Base-by-base conservation (phyloP, 352 stramenopile species). In the Phytophthora aleatoria region DNA sequence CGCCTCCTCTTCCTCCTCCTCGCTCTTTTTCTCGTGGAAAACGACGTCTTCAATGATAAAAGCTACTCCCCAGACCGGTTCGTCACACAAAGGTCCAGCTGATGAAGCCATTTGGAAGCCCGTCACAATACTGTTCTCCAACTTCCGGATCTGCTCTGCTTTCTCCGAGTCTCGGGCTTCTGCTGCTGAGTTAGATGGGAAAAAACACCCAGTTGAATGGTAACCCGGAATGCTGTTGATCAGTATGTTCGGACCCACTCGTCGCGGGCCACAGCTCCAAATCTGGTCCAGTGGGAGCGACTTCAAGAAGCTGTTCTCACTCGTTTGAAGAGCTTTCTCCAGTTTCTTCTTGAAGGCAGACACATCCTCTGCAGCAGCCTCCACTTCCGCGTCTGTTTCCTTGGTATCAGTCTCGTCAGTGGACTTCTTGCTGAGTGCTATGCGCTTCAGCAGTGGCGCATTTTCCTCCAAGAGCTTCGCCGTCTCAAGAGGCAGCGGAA, bases 51-150 rank as follows among this genome's bases (percentile, higher is more conserved):
- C 87, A 16, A 98, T 68, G 35, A 96, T 62, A 44, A 97, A 96
- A 10, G 85, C 83, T 4, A 97, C 88, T 20, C 92, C 91, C 78
- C 89, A 97, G 15, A 98, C 73, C 3, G 90, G 91, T 64, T 98
- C 94, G 30, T 93, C 87, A 45, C 88, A 97, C 24, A 98, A 65
- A 8, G 94, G 94, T 47, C 94, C 94, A 24, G 86, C 79, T 2
- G 76, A 67, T 4, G 89, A 79, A 3, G 89, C 80, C 67, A 95
- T 85, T 61, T 96, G 87, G 33, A 96, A 96, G 4, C 89, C 87
- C 11, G 85, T 94, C 38, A 94, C 73, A 15, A 94, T 81, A 53
- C 82, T 92, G 57, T 88, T 93, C 65, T 95, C 79, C 36, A 95
- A 54, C 57, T 88, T 90, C 13, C 69, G 73, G 30, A 93, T 66